Evolutionary conservation across 176 grass and related monocot genomes (phyloP).

Genomic region (Oryza meridionalis): DNA sequence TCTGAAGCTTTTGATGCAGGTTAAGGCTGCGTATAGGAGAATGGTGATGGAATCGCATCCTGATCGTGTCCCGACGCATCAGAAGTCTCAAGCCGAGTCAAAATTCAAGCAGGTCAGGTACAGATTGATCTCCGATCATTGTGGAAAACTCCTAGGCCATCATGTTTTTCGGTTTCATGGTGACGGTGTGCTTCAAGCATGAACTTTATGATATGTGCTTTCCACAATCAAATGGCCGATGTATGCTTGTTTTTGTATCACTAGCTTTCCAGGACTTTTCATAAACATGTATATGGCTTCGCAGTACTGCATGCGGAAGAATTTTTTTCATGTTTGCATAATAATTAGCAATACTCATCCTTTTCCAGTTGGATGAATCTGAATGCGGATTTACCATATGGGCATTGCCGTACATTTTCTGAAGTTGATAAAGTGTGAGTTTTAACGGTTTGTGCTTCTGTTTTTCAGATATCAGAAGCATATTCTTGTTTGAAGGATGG

Average conservation of each 20-base stretch:
- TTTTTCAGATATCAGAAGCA: slow-evolving; percentile 76
- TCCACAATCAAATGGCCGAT: not conserved
- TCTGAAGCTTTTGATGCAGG: slow-evolving; percentile 47
- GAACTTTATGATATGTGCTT: not conserved
- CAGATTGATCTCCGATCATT: not conserved
- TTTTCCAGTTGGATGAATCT: slow-evolving; percentile 1
- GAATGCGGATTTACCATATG: not conserved
- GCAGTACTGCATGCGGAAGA: not conserved
- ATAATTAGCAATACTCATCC: not conserved
- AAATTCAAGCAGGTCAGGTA: slow-evolving; percentile 78
- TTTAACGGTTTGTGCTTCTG: not conserved
- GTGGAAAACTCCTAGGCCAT: not conserved
- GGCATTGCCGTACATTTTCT: not conserved
- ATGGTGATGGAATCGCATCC: slow-evolving; percentile 80
- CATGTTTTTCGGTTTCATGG: not conserved
- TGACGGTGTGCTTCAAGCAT: not conserved
- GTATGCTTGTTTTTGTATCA: not conserved
- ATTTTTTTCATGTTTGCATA: not conserved
- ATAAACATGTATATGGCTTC: no score
- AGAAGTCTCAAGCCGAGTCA: slow-evolving; percentile 74
- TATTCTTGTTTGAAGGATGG: slow-evolving; percentile 83
- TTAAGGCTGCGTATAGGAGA: slow-evolving; percentile 79
- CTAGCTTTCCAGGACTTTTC: not conserved
- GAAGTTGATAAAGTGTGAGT: not conserved
- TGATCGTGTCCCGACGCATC: slow-evolving; percentile 61